Percentiles rank a stretch among this genome's conserved stretches.
phyloP scores from a whole-genome alignment of 2,329 filamentous ascomycete genomes.

The Penicillium sp. region DNA sequence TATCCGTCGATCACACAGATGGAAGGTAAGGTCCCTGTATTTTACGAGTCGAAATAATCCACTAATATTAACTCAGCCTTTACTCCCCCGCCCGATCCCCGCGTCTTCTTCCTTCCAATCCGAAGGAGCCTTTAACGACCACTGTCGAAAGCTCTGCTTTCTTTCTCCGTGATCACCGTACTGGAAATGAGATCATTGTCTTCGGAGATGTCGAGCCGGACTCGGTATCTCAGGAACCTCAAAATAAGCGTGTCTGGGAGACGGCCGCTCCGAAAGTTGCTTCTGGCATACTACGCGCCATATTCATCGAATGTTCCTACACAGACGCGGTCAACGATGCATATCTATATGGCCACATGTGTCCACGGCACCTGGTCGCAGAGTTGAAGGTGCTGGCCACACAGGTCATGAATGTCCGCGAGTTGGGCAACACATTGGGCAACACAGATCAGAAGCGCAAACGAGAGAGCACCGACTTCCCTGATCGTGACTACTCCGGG shows the following conservation, averaged over 20 bases:
- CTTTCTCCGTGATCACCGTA: slow-evolving; percentile 74
- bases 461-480: slow-evolving; percentile 20
- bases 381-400: slow-evolving; percentile 69
- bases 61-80: slow-evolving; percentile 18
- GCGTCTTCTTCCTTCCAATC: slow-evolving; percentile 11
- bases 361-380: slow-evolving; percentile 72
- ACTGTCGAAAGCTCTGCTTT: slow-evolving; percentile 76
- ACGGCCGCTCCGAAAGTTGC: slow-evolving; percentile 83
- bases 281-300: slow-evolving; percentile 64
- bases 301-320: slow-evolving; percentile 96
- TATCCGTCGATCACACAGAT: slow-evolving; percentile 32
- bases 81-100: slow-evolving; percentile 32
- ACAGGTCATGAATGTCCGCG: slow-evolving; percentile 58
- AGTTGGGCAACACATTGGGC: slow-evolving; percentile 24
- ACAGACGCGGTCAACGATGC: slow-evolving; percentile 72
- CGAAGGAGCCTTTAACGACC: slow-evolving; percentile 22
- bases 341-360: slow-evolving; percentile 80
- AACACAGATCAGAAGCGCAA: slow-evolving; percentile 42
- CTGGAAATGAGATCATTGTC: slow-evolving; percentile 74
- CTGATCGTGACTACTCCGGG: slow-evolving; percentile 10
- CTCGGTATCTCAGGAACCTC: slow-evolving; percentile 70
- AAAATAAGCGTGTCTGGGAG: slow-evolving; percentile 78
- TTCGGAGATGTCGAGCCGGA: slow-evolving; percentile 97
- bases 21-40: slow-evolving; percentile 24
- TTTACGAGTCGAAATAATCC: neutral